These are phyloP conservation scores for Zalerion maritima DNA, from an alignment of 495 filamentous ascomycete species.

Conservation along the genomic window DNA sequence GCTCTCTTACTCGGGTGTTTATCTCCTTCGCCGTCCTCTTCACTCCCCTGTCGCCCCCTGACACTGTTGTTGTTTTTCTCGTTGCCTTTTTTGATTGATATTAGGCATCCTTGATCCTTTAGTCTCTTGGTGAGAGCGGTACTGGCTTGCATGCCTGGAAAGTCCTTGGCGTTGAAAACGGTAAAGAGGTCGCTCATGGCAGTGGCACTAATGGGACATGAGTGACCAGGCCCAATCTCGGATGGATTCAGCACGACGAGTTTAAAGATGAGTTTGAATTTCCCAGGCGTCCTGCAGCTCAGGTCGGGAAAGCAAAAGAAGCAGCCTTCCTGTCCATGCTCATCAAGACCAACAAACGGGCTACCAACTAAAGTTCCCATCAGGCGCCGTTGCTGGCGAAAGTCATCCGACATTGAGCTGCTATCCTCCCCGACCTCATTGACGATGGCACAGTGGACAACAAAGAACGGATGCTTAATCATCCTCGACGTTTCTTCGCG, in stretches of 20 bases:
- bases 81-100: constrained; percentile 73
- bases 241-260: constrained; percentile 62
- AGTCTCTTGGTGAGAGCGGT: constrained; percentile 52
- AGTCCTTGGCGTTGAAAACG: constrained; percentile 93
- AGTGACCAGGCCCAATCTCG: constrained; percentile 30
- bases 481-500: constrained; percentile 39
- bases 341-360: constrained; percentile 55
- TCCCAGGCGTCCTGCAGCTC: constrained; percentile 74
- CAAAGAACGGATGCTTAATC: constrained; percentile 59
- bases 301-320: constrained; percentile 96
- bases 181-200: constrained; percentile 68
- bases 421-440: constrained; percentile 45
- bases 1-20: no score
- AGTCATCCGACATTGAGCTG: constrained; percentile 45
- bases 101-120: constrained; percentile 61
- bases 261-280: constrained; percentile 72
- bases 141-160: constrained; percentile 78
- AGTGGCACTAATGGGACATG: constrained; percentile 46
- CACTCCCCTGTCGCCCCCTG: no score
- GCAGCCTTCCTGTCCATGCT: constrained; percentile 51
- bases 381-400: constrained; percentile 47
- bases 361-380: constrained; percentile 70
- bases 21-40: no score
- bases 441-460: constrained; percentile 72
- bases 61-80: no score